Conservation (phyloP, 306 rosid species). For the Cucurbita pepo region DNA sequence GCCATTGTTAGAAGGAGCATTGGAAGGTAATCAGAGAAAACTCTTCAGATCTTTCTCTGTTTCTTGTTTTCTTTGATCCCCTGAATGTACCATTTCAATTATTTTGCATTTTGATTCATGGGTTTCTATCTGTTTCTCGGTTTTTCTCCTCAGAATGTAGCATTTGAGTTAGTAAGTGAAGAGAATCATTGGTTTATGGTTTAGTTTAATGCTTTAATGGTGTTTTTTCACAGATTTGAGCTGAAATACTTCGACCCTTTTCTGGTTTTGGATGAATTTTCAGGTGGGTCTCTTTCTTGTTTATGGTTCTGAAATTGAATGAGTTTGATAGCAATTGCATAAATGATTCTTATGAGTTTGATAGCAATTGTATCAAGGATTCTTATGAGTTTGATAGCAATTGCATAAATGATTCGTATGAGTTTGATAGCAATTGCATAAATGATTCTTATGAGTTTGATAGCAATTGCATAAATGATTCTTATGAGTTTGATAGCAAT, state of each 20-base stretch:
- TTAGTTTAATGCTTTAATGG: constrained; percentile 7
- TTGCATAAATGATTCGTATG: neutral
- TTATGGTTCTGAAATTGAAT: neutral
- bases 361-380: no score
- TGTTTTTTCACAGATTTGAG: constrained; percentile 50
- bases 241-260: constrained; percentile 88
- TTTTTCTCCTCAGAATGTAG: neutral
- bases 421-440: neutral
- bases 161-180: neutral
- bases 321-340: neutral
- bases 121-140: neutral
- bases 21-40: constrained; percentile 38
- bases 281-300: constrained; percentile 36
- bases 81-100: neutral
- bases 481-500: neutral
- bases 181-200: neutral
- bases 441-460: neutral
- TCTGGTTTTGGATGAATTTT: constrained; percentile 84
- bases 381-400: no score
- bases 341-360: neutral
- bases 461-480: no score
- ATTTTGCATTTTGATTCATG: neutral
- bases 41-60: neutral
- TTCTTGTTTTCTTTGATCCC: neutral
- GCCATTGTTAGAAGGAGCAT: constrained; percentile 97